Evolutionary conservation across 2,329 filamentous ascomycete genomes (phyloP).

Genomic region (Stemphylium lycopersici): DNA sequence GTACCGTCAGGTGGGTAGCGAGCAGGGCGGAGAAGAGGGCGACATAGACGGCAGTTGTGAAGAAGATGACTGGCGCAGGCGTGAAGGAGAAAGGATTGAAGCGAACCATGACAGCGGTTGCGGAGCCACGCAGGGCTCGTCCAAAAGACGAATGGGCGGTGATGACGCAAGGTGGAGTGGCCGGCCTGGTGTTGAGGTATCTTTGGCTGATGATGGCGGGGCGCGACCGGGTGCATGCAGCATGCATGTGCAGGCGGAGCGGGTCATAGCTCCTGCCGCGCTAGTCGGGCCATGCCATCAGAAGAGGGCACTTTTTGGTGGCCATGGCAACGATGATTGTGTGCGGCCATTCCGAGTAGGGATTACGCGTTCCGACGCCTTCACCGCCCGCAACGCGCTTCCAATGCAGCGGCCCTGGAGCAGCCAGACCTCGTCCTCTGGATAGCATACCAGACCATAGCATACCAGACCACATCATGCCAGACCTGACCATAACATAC

Average conservation of each 20-base stretch:
- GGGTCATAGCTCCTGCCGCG: slow-evolving; percentile 27
- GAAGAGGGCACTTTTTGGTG: too few relatives aligned
- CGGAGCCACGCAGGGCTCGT: slow-evolving; percentile 15
- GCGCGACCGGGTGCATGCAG: slow-evolving; percentile 18
- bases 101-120: slow-evolving; percentile 39
- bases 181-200: slow-evolving; percentile 15
- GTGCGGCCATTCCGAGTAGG: too few relatives aligned
- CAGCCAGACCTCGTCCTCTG: too few relatives aligned
- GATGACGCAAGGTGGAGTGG: slow-evolving; percentile 14
- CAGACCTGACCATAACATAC: too few relatives aligned
- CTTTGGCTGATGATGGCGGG: slow-evolving; percentile 10
- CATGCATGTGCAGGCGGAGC: slow-evolving; percentile 12
- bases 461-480: too few relatives aligned
- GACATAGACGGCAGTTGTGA: slow-evolving; percentile 77
- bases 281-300: background rate
- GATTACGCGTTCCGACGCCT: too few relatives aligned
- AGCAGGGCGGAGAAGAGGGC: slow-evolving; percentile 75
- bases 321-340: too few relatives aligned
- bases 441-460: too few relatives aligned
- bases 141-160: slow-evolving; percentile 13
- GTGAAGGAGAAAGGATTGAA: slow-evolving; percentile 71
- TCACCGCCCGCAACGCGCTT: too few relatives aligned
- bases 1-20: slow-evolving; percentile 76
- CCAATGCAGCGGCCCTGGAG: too few relatives aligned
- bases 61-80: slow-evolving; percentile 79